Evolutionary conservation across 768 basidiomycete genomes (phyloP).

Genomic region (Boletus reticuloceps): DNA sequence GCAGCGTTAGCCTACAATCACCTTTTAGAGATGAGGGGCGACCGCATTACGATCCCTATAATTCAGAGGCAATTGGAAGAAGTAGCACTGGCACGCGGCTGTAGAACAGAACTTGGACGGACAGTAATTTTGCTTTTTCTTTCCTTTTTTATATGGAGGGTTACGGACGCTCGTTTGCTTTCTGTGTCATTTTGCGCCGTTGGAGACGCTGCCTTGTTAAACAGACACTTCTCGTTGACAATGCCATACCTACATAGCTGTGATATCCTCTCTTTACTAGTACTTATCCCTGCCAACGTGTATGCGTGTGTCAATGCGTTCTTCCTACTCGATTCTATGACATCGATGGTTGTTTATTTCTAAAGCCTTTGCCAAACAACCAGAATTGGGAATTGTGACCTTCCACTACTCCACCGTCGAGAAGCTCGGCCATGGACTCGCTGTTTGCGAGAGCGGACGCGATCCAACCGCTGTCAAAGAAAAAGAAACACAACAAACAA

Average conservation of each 20-base stretch:
- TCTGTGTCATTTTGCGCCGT: background rate
- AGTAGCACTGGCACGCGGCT: slow-evolving; percentile 23
- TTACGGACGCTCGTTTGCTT: slow-evolving; percentile 9
- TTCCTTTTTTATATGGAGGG: background rate
- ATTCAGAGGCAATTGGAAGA: slow-evolving; percentile 23
- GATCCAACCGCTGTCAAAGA: slow-evolving; percentile 47
- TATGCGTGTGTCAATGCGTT: no score
- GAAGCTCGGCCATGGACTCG: slow-evolving; percentile 60
- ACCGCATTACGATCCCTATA: slow-evolving; percentile 27
- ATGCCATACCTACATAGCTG: slow-evolving; percentile 8
- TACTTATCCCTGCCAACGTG: background rate
- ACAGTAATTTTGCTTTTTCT: background rate
- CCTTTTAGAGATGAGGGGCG: slow-evolving; percentile 36
- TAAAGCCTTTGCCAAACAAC: slow-evolving; percentile 15
- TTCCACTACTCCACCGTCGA: background rate
- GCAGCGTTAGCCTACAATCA: slow-evolving; percentile 43
- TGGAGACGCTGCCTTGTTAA: slow-evolving; percentile 3
- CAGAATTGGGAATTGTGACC: background rate
- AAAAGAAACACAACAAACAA: slow-evolving; percentile 23
- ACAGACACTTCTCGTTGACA: slow-evolving; percentile 4
- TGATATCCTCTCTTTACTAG: background rate
- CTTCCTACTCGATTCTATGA: no score
- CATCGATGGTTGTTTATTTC: slow-evolving; percentile 22
- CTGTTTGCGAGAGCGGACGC: slow-evolving; percentile 71
- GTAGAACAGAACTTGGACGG: slow-evolving; percentile 15